Evolutionary conservation across 1,139 yeast genomes (phyloP), one percentile per base, ranked within the genome.

Genomic region (Lodderomyces orthopsilosis): DNA sequence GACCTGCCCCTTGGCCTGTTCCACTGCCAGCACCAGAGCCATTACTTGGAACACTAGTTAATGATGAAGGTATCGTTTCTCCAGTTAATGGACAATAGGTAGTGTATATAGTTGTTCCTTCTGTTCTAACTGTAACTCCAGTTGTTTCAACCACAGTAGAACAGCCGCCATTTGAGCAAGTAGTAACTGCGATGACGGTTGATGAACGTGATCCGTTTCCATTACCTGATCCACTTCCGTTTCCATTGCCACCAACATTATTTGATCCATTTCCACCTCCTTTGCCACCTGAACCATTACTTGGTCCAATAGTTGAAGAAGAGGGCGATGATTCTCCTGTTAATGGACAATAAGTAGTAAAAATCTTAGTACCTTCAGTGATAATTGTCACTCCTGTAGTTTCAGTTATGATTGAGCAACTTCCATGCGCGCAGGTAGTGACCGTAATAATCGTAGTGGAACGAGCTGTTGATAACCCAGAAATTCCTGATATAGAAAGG

Each of bases 141-240:
- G 76, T 68, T 43, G 75, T 67, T 37, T 53, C 57, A 4, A 64
- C 59, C 26, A 52, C 51, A 30, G 54, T 52, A 33, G 58, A 40
- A 51, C 75, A 72, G 26, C 49, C 57, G 57, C 61, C 41, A 53
- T 63, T 59, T 19, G 55, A 50, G 65, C 83, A 77, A 36, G 75
- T 68, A 48, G 81, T 76, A 61, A 76, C 63, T 57, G 83, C 76
- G 46, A 71, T 65, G 49, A 71, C 63, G 27, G 62, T 57, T 40
- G 63, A 53, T 24, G 53, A 53, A 41, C 58, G 60, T 41, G 53
- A 12, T 10, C 28, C 28, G n/a, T 12, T 28, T n/a, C 32, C 32
- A 28, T 14, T 28, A 6, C 32, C 32, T 13, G 15, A 4, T 28
- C 32, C 32, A 14, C 10, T 28, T 13, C 32, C 32, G 3, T 15